A percentile compares a stretch with the other conserved stretches of the same genome.
These are phyloP conservation scores for Drosera capensis DNA, from an alignment of 148 eudicot species.

Conservation along the genomic window DNA sequence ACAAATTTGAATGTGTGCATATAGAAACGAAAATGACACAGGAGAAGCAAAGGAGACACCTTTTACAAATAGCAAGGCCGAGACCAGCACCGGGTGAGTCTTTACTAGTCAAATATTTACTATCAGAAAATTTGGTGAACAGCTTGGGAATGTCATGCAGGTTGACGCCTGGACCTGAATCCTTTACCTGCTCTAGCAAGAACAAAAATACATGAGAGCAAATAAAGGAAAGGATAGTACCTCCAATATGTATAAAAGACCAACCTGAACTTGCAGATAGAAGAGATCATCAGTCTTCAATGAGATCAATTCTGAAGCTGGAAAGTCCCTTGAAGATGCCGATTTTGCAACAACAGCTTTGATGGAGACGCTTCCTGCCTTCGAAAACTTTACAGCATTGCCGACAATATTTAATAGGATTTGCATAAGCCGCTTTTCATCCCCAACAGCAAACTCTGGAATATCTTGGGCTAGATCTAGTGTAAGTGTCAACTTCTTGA, in stretches of 20 bases:
- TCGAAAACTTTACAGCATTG: conserved; percentile 84
- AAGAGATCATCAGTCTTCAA: conserved; percentile 45
- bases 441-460: conserved; percentile 70
- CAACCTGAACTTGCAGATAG: conserved; percentile 71
- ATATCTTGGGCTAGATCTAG: conserved; percentile 50
- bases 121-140: conserved; percentile 66
- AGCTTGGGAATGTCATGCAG: conserved; percentile 77
- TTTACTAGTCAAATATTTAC: conserved; percentile 28
- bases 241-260: background rate
- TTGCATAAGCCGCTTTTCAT: conserved; percentile 86
- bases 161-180: conserved; percentile 70
- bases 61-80: conserved; percentile 85
- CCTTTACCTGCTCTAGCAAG: conserved; percentile 50
- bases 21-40: background rate
- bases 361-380: conserved; percentile 65
- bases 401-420: conserved; percentile 63
- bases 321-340: conserved; percentile 52
- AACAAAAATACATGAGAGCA: background rate
- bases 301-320: conserved; percentile 52
- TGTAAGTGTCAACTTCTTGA: conserved; percentile 46
- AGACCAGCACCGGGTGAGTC: conserved; percentile 54
- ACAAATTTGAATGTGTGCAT: too few species aligned
- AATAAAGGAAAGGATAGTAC: background rate
- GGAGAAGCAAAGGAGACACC: too few species aligned
- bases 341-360: conserved; percentile 46